Evolutionary conservation across 2,329 filamentous ascomycete species (phyloP).

Genomic region (Neocatenulostroma microsporum): DNA sequence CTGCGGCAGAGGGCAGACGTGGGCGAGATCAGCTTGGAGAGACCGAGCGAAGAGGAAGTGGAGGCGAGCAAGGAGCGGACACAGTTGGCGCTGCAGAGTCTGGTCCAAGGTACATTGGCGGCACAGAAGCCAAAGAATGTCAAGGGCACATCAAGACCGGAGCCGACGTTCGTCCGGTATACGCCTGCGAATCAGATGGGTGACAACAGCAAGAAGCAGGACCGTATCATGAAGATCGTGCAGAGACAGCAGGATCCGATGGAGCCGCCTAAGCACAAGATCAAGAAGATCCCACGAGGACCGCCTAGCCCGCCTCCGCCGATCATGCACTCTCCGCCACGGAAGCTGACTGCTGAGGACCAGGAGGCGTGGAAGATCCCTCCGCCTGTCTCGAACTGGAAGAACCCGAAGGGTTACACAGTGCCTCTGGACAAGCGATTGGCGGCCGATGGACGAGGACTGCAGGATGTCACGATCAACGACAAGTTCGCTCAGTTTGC

Average conservation of each 20-base stretch:
- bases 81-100: slow-evolving; percentile 69
- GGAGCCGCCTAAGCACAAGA: slow-evolving; percentile 97
- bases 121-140: slow-evolving; percentile 96
- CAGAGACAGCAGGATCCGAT: slow-evolving; percentile 88
- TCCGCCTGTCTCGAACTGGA: slow-evolving; percentile 94
- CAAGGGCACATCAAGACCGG: slow-evolving; percentile 68
- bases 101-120: slow-evolving; percentile 78
- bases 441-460: slow-evolving; percentile 80
- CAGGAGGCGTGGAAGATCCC: slow-evolving; percentile 93
- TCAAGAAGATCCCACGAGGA: slow-evolving; percentile 93
- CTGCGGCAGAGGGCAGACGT: slow-evolving; percentile 86
- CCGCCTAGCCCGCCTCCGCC: slow-evolving; percentile 89
- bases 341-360: slow-evolving; percentile 92
- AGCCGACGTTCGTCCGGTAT: slow-evolving; percentile 90
- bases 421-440: slow-evolving; percentile 92
- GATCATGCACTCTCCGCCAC: slow-evolving; percentile 86
- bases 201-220: slow-evolving; percentile 72
- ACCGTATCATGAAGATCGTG: slow-evolving; percentile 97
- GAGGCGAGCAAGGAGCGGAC: slow-evolving; percentile 79
- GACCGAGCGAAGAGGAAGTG: slow-evolving; percentile 79
- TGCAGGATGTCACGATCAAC: slow-evolving; percentile 94
- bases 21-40: slow-evolving; percentile 78
- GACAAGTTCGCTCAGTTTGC: slow-evolving; percentile 97
- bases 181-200: slow-evolving; percentile 97
- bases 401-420: slow-evolving; percentile 97